Evolutionary conservation across 257 asterid species (phyloP).

Genomic region (Linaria vulgaris): DNA sequence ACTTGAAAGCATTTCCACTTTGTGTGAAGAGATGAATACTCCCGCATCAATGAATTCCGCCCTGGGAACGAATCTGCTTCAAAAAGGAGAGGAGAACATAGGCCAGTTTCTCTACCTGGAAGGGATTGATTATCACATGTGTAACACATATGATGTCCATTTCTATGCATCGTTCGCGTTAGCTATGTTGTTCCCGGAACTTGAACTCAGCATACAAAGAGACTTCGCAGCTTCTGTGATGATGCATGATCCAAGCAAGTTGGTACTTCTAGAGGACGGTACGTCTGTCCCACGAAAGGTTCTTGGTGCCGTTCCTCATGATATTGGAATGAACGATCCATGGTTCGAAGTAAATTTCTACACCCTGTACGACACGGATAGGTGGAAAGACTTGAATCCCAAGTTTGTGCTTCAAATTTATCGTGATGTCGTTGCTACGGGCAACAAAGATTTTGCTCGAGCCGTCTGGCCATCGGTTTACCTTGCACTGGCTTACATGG

Average conservation of each 20-base stretch:
- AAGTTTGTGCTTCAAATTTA: conserved; percentile 92
- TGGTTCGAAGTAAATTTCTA: conserved; percentile 91
- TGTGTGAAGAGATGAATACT: conserved; percentile 57
- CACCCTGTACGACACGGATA: conserved; percentile 72
- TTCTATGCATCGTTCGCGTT: conserved; percentile 89
- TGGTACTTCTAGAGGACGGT: conserved; percentile 65
- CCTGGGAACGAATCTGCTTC: conserved; percentile 68
- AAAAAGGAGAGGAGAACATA: conserved; percentile 73
- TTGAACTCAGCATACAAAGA: conserved; percentile 90
- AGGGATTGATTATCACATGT: conserved; percentile 95
- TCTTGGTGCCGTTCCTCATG: conserved; percentile 98
- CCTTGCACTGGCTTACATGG: conserved; percentile 93
- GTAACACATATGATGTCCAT: conserved; percentile 93
- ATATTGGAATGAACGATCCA: conserved; percentile 92
- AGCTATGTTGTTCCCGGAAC: conserved; percentile 70
- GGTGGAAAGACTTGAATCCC: conserved; percentile 98
- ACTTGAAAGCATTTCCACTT: conserved; percentile 75
- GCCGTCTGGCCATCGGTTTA: conserved; percentile 97
- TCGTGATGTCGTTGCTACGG: conserved; percentile 80
- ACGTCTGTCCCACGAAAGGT: conserved; percentile 60
- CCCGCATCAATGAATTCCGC: conserved; percentile 67
- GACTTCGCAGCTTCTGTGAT: conserved; percentile 94
- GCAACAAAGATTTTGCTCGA: conserved; percentile 65
- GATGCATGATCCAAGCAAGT: conserved; percentile 91
- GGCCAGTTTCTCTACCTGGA: conserved; percentile 96